These are phyloP conservation scores for Fusarium bulbicola DNA, from an alignment of 2,329 filamentous ascomycete genomes.

Conservation along the genomic window DNA sequence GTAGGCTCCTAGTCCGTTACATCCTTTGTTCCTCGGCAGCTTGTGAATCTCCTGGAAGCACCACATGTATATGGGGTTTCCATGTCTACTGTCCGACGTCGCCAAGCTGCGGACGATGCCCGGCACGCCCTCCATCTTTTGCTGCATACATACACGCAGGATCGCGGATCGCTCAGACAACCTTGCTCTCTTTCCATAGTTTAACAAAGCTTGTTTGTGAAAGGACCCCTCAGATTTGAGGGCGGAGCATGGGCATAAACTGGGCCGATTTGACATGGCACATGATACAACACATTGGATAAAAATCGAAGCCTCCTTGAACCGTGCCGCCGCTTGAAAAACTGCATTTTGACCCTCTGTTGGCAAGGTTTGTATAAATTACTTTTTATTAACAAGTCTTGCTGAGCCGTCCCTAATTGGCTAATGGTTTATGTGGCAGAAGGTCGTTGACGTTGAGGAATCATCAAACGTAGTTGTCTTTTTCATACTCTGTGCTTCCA, in stretches of 20 bases:
- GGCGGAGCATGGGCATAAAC: background rate
- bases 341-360: background rate
- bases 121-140: constrained; percentile 21
- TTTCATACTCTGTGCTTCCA: background rate
- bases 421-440: background rate
- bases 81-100: constrained; percentile 23
- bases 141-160: constrained; percentile 21
- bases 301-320: constrained; percentile 7
- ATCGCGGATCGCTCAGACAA: constrained; percentile 1
- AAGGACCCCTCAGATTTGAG: constrained; percentile 1
- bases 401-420: background rate
- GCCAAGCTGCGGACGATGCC: constrained; percentile 29
- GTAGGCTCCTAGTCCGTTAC: constrained; percentile 14
- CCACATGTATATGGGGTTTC: constrained; percentile 23
- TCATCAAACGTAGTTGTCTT: background rate
- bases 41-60: constrained; percentile 35
- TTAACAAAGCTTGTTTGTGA: constrained; percentile 23
- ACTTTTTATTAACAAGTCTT: background rate
- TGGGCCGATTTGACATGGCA: constrained; percentile 20
- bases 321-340: constrained; percentile 15
- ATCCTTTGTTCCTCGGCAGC: constrained; percentile 39
- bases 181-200: background rate
- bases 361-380: background rate
- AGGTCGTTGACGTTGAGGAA: background rate
- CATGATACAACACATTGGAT: constrained; percentile 10